Evolutionary conservation across 2,329 filamentous ascomycete species (phyloP).

Genomic region (Daldinia sp.): DNA sequence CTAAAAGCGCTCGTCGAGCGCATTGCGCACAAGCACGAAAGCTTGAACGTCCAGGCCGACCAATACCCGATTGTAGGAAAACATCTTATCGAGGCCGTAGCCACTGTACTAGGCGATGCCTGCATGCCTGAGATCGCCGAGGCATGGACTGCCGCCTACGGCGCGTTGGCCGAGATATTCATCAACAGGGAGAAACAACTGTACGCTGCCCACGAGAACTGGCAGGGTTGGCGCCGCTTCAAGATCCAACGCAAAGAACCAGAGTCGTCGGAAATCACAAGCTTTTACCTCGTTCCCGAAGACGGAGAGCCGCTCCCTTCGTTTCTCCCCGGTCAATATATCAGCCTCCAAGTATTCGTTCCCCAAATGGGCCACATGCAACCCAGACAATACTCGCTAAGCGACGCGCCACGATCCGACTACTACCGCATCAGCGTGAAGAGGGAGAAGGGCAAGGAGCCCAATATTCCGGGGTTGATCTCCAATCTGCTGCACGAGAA

Average conservation of each 20-base stretch:
- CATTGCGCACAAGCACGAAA: constrained; percentile 82
- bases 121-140: constrained; percentile 74
- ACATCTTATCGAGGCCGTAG: constrained; percentile 76
- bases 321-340: constrained; percentile 79
- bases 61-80: constrained; percentile 79
- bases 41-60: constrained; percentile 74
- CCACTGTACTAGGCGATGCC: constrained; percentile 73
- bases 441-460: constrained; percentile 61
- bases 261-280: constrained; percentile 72
- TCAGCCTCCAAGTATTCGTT: constrained; percentile 73
- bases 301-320: constrained; percentile 68
- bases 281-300: constrained; percentile 76
- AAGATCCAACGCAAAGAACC: constrained; percentile 69
- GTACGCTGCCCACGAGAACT: constrained; percentile 63
- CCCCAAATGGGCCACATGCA: constrained; percentile 74
- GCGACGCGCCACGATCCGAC: constrained; percentile 63
- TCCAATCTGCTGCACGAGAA: constrained; percentile 65
- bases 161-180: constrained; percentile 77
- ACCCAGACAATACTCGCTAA: constrained; percentile 80
- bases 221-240: constrained; percentile 65
- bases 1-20: constrained; percentile 70
- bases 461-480: constrained; percentile 60
- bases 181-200: constrained; percentile 72
- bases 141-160: constrained; percentile 80
- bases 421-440: constrained; percentile 83